A percentile compares a stretch with the other conserved stretches of the same genome.
Evolutionary conservation across 306 rosid species (phyloP).

Genomic region (Trichosanthes truncata): DNA sequence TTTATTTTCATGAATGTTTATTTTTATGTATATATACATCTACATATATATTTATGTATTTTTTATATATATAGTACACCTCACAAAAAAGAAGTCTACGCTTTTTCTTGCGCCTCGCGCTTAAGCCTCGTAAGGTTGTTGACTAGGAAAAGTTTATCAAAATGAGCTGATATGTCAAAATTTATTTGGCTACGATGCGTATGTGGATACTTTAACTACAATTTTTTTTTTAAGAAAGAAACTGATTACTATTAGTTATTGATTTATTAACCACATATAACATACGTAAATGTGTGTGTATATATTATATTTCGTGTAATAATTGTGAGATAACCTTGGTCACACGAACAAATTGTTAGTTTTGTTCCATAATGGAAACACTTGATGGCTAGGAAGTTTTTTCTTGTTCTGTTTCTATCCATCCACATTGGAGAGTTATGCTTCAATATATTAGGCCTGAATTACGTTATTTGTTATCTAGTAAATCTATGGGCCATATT

Average conservation of each 20-base stretch:
- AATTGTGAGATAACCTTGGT: background rate
- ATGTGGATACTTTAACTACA: background rate
- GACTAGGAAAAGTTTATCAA: background rate
- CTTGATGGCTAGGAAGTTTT: background rate
- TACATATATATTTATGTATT: no score
- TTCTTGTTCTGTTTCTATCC: background rate
- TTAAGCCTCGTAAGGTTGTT: no score
- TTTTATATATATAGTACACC: no score
- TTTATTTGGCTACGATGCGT: background rate
- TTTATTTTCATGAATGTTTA: background rate
- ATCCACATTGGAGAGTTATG: background rate
- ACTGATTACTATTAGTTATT: background rate
- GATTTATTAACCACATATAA: background rate
- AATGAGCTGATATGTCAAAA: background rate
- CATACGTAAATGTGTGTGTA: background rate
- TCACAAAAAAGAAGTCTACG: background rate
- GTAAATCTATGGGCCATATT: background rate
- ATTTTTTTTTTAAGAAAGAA: background rate
- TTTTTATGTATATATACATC: no score
- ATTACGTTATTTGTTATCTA: background rate
- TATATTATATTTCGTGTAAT: background rate
- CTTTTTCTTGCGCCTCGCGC: background rate
- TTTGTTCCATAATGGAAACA: background rate
- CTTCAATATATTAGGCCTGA: background rate
- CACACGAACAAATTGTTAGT: conserved; percentile 3